Evolutionary conservation across 2,329 filamentous ascomycete genomes (phyloP).

Genomic region (Emydomyces testavorans): DNA sequence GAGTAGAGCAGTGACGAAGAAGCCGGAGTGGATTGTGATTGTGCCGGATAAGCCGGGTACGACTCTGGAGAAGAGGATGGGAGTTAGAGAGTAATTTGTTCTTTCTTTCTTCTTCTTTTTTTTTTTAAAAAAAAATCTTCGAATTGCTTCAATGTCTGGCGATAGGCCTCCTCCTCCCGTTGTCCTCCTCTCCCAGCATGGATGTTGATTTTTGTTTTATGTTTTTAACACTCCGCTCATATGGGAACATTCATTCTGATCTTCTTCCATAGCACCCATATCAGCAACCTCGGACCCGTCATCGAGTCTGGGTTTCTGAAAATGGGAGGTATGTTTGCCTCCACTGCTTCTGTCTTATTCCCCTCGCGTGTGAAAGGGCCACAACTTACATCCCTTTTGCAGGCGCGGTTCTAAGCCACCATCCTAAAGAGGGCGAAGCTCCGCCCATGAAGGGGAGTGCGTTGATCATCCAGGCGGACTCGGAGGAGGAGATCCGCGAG

Average conservation of each 20-base stretch:
- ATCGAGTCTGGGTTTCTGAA: slow-evolving; percentile 48
- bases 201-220: neutral
- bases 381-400: neutral
- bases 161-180: too few species aligned
- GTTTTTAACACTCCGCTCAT: too few species aligned
- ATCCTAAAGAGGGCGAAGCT: slow-evolving; percentile 51
- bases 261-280: slow-evolving; percentile 38
- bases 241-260: neutral
- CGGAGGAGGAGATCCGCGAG: slow-evolving; percentile 57
- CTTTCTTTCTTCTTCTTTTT: neutral
- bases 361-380: neutral
- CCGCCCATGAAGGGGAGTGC: slow-evolving; percentile 62
- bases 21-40: slow-evolving; percentile 57
- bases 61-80: slow-evolving; percentile 48
- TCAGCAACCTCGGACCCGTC: slow-evolving; percentile 44
- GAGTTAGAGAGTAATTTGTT: slow-evolving; percentile 29
- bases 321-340: slow-evolving; percentile 47
- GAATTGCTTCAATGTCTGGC: too few species aligned
- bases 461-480: slow-evolving; percentile 55
- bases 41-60: slow-evolving; percentile 53
- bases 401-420: slow-evolving; percentile 57
- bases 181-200: too few species aligned
- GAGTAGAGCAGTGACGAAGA: slow-evolving; percentile 20
- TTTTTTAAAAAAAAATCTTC: too few species aligned
- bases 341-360: neutral